A percentile compares a stretch with the other conserved stretches of the same genome.
phyloP scores from a whole-genome alignment of 495 filamentous ascomycete species.

The Tuber borchii region DNA sequence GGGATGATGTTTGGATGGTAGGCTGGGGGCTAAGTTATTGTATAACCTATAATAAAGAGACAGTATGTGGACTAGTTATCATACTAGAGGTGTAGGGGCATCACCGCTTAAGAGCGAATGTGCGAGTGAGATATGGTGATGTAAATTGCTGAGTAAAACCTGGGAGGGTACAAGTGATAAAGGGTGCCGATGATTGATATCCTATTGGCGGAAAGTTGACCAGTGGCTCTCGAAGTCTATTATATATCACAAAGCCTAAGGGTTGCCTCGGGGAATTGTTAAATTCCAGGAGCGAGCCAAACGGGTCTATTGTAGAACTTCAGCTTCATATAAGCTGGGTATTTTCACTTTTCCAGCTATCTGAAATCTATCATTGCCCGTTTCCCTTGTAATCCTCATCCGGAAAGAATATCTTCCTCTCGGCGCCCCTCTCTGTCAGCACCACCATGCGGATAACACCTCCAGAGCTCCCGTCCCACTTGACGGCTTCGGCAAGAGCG shows the following conservation, averaged over 20 bases:
- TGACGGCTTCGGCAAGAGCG: conserved; percentile 85
- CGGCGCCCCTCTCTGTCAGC: conserved; percentile 56
- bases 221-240: not conserved
- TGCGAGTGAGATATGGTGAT: not conserved
- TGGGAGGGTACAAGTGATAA: not conserved
- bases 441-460: conserved; percentile 98
- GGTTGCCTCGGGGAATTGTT: not conserved
- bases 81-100: not conserved
- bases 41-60: not conserved
- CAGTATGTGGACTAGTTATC: not conserved
- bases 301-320: not conserved
- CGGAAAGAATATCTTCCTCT: conserved; percentile 42
- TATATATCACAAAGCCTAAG: not conserved
- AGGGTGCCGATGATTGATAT: not conserved
- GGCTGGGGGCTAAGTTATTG: not conserved
- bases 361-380: conserved; percentile 27
- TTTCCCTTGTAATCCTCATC: conserved; percentile 39
- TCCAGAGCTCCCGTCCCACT: conserved; percentile 97
- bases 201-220: not conserved
- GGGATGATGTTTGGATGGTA: not conserved
- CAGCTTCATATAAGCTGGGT: not conserved
- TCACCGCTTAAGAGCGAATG: not conserved
- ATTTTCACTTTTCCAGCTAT: not conserved
- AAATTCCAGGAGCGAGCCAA: not conserved
- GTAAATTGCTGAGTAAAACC: not conserved